Base-by-base conservation (phyloP, 192 early-diverging fungal species). In the Tieghemiomyces parasiticus region DNA sequence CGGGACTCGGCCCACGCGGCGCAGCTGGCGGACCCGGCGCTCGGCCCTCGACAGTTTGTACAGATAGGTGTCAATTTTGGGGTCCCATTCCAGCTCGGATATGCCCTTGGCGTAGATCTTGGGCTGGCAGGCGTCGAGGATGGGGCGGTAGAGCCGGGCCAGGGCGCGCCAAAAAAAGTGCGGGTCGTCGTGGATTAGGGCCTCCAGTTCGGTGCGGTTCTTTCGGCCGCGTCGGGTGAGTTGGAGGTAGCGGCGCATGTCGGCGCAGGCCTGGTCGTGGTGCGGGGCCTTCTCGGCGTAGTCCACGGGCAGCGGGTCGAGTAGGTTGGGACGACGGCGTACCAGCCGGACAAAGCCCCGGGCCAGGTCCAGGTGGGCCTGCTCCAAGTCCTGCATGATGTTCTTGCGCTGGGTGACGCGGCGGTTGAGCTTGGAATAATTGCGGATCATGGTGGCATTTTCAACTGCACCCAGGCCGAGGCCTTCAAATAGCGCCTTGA, bases 381-480 rank as follows among this genome's bases (percentile, higher is more conserved):
- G 70, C 62, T 79, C 77, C 48, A 79, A 51, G 60, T 65, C 58
- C 32, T 71, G 65, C 25, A 79, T 42, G 4, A 61, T 61, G 29
- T 60, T 69, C 24, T 72, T 70, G 59, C 75, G 63, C 45, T 73
- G 61, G 25, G 59, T 60, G 35, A 79, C 67, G 35, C 61, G 68
- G 65, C 69, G 65, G 44, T 63, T 62, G 19, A 84, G 64, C 16
- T 72, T 70, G 6, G 68, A 67, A 1, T 74, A 74, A 24, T 74
- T 70, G 48, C 79, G 70, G 10, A 78, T 71, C 8, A 84, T 73
- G 42, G 74, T 64, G 24, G 71, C 68, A 20, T 69, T 68, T 45
- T 78, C 78, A 0, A 84, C 77, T 16, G 66, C 46, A 0, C 80
- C 82, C 55, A 84, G 63, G 3, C 76, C 69, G 10, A 84, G 61